Evolutionary conservation across 1,139 yeast genomes (phyloP).

Genomic region (Lodderomyces beijingensis): DNA sequence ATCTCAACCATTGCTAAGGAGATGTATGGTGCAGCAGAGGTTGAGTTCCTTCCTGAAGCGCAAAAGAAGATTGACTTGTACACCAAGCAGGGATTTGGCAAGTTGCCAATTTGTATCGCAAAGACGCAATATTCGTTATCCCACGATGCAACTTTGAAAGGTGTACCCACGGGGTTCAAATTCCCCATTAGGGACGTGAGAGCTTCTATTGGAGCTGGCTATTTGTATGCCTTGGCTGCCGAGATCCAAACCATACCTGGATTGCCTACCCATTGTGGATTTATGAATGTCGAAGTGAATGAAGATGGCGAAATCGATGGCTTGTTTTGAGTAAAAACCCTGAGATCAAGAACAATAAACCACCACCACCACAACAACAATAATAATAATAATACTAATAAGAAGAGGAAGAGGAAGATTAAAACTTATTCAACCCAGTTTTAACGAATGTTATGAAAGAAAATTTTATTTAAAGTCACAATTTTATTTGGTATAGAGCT

Average conservation of each 20-base stretch:
- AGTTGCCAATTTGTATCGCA: conserved; percentile 94
- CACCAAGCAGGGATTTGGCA: conserved; percentile 85
- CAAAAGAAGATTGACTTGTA: conserved; percentile 77
- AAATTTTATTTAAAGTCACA: too few relatives aligned
- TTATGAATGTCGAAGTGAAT: conserved; percentile 93
- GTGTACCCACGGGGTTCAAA: conserved; percentile 91
- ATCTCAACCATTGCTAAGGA: conserved; percentile 77
- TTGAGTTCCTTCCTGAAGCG: conserved; percentile 84
- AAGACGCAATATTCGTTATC: conserved; percentile 96
- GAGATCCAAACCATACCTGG: conserved; percentile 98
- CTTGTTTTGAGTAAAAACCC: conserved; percentile 49
- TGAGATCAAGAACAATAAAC: background rate
- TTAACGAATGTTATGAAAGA: conserved; percentile 11
- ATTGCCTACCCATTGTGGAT: conserved; percentile 93
- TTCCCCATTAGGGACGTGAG: conserved; percentile 94
- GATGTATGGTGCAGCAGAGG: conserved; percentile 93
- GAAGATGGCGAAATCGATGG: conserved; percentile 95
- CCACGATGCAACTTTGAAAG: conserved; percentile 89
- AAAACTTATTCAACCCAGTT: conserved; percentile 11
- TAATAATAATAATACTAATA: background rate
- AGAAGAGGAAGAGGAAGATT: background rate
- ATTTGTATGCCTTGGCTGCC: conserved; percentile 93
- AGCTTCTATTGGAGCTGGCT: conserved; percentile 95
- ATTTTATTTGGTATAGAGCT: too few relatives aligned
- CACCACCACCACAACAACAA: background rate